Evolutionary conservation across 441 rosid species (phyloP).

Genomic region (Raphanus hybrid): DNA sequence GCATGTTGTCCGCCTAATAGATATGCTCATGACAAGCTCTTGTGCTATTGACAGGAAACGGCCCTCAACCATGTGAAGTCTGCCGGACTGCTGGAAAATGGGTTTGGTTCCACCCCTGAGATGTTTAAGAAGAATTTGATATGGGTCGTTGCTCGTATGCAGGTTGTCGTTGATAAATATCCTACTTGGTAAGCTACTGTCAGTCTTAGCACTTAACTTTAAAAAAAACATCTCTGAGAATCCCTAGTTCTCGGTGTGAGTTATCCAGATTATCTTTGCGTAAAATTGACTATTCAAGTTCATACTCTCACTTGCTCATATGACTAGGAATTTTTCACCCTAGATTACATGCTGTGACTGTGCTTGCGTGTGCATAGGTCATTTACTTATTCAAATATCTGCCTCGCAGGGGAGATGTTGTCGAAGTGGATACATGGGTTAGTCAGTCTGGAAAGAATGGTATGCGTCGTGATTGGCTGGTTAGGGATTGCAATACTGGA

Average conservation of each 20-base stretch:
- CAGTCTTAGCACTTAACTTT: not conserved
- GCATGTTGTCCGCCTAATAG: not conserved
- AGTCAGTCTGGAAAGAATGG: slow-evolving; percentile 95
- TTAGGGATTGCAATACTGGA: slow-evolving; percentile 79
- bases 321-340: slow-evolving; percentile 1
- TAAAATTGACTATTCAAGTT: not conserved
- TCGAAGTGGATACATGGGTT: slow-evolving; percentile 92
- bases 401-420: slow-evolving; percentile 90
- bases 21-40: slow-evolving; percentile 14
- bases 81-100: slow-evolving; percentile 91
- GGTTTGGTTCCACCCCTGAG: slow-evolving; percentile 97
- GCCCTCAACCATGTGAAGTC: slow-evolving; percentile 87
- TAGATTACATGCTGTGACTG: not conserved
- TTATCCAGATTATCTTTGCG: not conserved
- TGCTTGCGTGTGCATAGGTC: slow-evolving; percentile 10
- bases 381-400: slow-evolving; percentile 20
- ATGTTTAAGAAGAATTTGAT: slow-evolving; percentile 91
- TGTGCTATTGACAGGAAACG: slow-evolving; percentile 68
- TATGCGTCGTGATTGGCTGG: slow-evolving; percentile 96
- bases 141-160: slow-evolving; percentile 98
- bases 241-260: not conserved
- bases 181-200: slow-evolving; percentile 79
- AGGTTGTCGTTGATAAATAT: slow-evolving; percentile 84
- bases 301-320: not conserved
- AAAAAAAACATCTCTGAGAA: not conserved